Percentiles rank a stretch among this genome's conserved stretches.
phyloP scores from a whole-genome alignment of 306 rosid genomes.

The Pterocarpus santalinus region DNA sequence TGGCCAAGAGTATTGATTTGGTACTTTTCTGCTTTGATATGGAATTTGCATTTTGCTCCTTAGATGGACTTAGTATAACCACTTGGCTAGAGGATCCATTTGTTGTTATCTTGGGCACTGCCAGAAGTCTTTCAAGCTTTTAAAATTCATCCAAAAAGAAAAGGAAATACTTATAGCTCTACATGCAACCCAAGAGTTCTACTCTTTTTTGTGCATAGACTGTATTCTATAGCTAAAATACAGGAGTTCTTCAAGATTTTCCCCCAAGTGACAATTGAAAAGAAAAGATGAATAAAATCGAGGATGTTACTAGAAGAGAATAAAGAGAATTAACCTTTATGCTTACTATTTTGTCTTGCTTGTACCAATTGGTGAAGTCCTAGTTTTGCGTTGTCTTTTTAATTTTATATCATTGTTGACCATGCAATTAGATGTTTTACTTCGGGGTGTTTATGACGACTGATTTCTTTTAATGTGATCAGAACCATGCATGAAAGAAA shows the following conservation, averaged over 20 bases:
- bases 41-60: conserved; percentile 48
- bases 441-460: conserved; percentile 24
- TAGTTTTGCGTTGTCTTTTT: conserved; percentile 35
- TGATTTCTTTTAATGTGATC: conserved; percentile 29
- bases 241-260: conserved; percentile 37
- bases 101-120: conserved; percentile 33
- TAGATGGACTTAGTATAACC: conserved; percentile 56
- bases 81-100: conserved; percentile 52
- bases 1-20: conserved; percentile 56
- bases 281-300: conserved; percentile 33
- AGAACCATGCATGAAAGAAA: conserved; percentile 36
- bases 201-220: conserved; percentile 17
- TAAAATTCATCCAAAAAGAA: conserved; percentile 8
- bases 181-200: conserved; percentile 27
- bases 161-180: conserved; percentile 12
- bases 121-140: conserved; percentile 26
- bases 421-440: conserved; percentile 38
- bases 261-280: conserved; percentile 20
- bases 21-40: conserved; percentile 43
- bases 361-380: conserved; percentile 32
- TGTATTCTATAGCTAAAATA: conserved; percentile 13
- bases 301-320: conserved; percentile 46
- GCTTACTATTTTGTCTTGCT: conserved; percentile 16
- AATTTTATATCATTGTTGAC: conserved; percentile 44
- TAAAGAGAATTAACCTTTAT: conserved; percentile 43